phyloP scores from a whole-genome alignment of 768 basidiomycete genomes.

The Mycena capillaripes region DNA sequence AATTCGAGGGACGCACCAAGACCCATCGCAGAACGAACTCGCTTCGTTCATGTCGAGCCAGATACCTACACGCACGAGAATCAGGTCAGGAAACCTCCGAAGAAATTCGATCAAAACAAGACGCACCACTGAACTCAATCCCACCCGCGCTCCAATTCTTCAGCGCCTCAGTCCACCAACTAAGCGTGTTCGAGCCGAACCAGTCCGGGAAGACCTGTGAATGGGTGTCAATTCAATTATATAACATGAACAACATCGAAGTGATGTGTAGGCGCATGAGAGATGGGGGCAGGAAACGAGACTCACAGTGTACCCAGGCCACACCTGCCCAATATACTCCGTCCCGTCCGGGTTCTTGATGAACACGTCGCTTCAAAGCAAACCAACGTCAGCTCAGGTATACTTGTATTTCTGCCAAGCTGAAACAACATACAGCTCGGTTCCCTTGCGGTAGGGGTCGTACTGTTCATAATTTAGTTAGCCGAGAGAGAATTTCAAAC shows the following conservation, averaged over 20 bases:
- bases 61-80: constrained; percentile 52
- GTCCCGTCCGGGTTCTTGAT: constrained; percentile 83
- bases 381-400: too few species aligned
- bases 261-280: too few species aligned
- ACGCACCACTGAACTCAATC: constrained; percentile 57
- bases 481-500: background rate
- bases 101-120: background rate
- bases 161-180: constrained; percentile 75
- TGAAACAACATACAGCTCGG: constrained; percentile 62
- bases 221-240: too few species aligned
- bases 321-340: constrained; percentile 81
- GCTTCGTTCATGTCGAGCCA: constrained; percentile 83
- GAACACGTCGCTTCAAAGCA: constrained; percentile 69
- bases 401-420: too few species aligned
- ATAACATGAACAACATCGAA: too few species aligned
- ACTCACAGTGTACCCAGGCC: constrained; percentile 80
- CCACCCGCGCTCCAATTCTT: constrained; percentile 66
- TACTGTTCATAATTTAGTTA: constrained; percentile 59
- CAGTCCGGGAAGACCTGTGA: constrained; percentile 75
- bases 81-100: background rate
- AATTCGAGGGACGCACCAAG: constrained; percentile 55
- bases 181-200: constrained; percentile 65
- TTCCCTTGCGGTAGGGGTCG: constrained; percentile 74
- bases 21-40: constrained; percentile 74
- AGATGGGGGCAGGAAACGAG: too few species aligned